Conservation (phyloP, 345 rosid genomes). For the Citrus glauca region DNA sequence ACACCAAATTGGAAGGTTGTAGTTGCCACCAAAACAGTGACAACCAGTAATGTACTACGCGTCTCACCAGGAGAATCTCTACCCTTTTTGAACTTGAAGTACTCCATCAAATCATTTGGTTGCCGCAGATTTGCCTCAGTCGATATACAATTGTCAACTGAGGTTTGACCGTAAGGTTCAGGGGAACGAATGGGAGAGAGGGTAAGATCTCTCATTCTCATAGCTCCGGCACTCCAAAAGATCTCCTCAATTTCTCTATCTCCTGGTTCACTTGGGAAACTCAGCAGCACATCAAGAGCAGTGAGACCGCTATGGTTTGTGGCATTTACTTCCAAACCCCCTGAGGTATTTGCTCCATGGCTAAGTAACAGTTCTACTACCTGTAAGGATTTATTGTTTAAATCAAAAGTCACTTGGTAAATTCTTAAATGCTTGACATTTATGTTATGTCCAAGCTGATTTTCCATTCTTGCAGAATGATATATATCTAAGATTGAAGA, state of each 20-base stretch:
- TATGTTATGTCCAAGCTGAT: not conserved
- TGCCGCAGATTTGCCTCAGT: constrained; percentile 15
- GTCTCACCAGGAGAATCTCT: constrained; percentile 44
- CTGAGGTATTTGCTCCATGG: constrained; percentile 14
- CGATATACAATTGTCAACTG: not conserved
- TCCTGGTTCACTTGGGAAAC: constrained; percentile 58
- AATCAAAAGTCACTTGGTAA: not conserved
- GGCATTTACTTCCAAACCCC: constrained; percentile 35
- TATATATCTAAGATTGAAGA: not conserved
- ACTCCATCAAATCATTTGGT: constrained; percentile 28
- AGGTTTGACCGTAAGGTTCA: not conserved
- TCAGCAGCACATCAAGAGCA: constrained; percentile 40
- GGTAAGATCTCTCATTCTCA: constrained; percentile 17
- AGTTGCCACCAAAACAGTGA: constrained; percentile 51
- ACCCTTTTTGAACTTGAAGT: constrained; percentile 50
- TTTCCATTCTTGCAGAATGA: not conserved
- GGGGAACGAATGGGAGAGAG: not conserved
- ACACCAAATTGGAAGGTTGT: constrained; percentile 46
- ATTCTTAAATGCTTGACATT: not conserved
- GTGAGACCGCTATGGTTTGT: constrained; percentile 41
- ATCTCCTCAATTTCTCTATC: constrained; percentile 47
- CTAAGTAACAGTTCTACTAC: constrained; percentile 41
- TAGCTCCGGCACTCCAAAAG: constrained; percentile 36
- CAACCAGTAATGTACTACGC: constrained; percentile 36
- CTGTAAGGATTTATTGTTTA: constrained; percentile 16